Percentiles rank a stretch among this genome's conserved stretches.
Conservation (phyloP, 345 rosid species). For the Acer saccharum region DNA sequence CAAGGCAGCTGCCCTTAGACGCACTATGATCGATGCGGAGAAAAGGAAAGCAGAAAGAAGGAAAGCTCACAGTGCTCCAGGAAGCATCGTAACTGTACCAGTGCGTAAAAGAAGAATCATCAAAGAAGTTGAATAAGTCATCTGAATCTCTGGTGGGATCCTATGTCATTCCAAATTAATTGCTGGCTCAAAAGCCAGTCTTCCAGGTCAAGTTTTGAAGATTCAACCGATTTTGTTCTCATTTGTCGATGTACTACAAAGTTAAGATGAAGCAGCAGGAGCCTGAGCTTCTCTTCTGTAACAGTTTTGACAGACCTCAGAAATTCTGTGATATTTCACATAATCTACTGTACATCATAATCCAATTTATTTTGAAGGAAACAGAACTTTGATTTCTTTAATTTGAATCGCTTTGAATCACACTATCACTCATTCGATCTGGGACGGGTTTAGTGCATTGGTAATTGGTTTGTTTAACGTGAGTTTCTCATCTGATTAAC, state of each 20-base stretch:
- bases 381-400: not conserved
- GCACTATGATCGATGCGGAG: conserved; percentile 60
- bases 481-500: too few species aligned
- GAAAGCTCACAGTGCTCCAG: conserved; percentile 91
- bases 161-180: not conserved
- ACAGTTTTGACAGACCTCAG: conserved; percentile 7
- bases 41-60: conserved; percentile 78
- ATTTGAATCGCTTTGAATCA: too few species aligned
- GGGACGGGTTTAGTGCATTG: too few species aligned
- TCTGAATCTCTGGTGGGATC: not conserved
- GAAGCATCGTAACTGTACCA: conserved; percentile 54
- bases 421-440: too few species aligned
- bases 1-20: conserved; percentile 54
- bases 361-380: not conserved
- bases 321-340: not conserved
- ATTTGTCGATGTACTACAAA: not conserved
- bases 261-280: not conserved
- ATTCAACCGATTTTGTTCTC: not conserved
- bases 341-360: not conserved
- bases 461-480: too few species aligned
- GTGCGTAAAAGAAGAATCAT: conserved; percentile 74
- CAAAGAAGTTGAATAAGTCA: conserved; percentile 67
- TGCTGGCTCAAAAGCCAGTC: not conserved
- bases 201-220: not conserved
- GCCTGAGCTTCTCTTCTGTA: not conserved